phyloP scores from a whole-genome alignment of 2,329 filamentous ascomycete species.

The Dactylellina haptotyla region DNA sequence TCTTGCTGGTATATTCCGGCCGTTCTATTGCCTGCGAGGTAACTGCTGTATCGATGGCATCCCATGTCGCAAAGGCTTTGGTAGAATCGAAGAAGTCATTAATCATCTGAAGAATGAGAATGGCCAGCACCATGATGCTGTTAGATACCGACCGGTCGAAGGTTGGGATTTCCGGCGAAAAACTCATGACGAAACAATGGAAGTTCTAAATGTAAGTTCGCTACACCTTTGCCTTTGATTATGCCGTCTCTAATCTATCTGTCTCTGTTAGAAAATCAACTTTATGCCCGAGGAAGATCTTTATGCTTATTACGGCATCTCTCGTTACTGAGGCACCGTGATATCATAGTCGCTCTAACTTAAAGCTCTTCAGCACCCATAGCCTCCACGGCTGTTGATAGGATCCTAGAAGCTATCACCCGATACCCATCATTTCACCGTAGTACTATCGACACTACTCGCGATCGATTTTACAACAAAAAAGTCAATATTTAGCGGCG shows the following conservation, averaged over 20 bases:
- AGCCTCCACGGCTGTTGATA: too few species aligned
- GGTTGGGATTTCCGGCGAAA: conserved; percentile 51
- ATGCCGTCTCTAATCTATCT: not conserved
- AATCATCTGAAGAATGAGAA: conserved; percentile 50
- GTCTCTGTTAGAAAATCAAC: conserved; percentile 21
- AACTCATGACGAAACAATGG: conserved; percentile 10
- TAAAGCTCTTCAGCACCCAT: not conserved
- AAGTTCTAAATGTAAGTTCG: conserved; percentile 39
- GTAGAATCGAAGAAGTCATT: conserved; percentile 51
- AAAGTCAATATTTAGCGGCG: conserved; percentile 35
- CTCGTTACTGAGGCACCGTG: not conserved
- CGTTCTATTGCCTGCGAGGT: conserved; percentile 47
- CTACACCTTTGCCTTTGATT: too few species aligned
- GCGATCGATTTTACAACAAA: conserved; percentile 12
- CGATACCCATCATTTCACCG: conserved; percentile 21
- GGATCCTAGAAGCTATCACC: not conserved
- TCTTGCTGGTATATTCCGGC: conserved; percentile 43
- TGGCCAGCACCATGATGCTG: conserved; percentile 46
- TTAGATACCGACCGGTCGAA: conserved; percentile 51
- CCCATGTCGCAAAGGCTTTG: conserved; percentile 46
- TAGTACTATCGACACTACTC: conserved; percentile 2
- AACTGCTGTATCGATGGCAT: conserved; percentile 50
- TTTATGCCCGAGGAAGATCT: conserved; percentile 41
- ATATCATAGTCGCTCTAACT: not conserved
- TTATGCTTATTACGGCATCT: conserved; percentile 7